A percentile compares a stretch with the other conserved stretches of the same genome.
Conservation (phyloP, 768 basidiomycete species). For the Lentinula boryana region DNA sequence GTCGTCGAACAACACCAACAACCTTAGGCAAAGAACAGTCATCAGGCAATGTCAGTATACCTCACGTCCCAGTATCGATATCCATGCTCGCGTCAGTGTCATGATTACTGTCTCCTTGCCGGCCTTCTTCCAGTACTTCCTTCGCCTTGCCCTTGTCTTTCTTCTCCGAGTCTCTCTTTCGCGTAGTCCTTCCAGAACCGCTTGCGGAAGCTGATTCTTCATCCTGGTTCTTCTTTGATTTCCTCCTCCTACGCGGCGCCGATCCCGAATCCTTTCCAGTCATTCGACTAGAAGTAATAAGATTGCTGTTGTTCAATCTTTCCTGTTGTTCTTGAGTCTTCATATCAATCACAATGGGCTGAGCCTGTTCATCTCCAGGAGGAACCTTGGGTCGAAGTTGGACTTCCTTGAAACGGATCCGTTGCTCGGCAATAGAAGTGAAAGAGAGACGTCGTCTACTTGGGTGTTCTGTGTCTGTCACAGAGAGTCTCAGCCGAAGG, state of each 20-base stretch:
- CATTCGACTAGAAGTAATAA: neutral
- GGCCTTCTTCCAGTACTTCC: neutral
- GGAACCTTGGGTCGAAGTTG: slow-evolving; percentile 14
- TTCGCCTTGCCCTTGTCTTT: slow-evolving; percentile 5
- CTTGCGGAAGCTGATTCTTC: neutral
- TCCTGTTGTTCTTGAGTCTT: neutral
- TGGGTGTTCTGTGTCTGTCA: slow-evolving; percentile 37
- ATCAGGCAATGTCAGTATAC: too few species aligned
- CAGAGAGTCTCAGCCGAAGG: neutral
- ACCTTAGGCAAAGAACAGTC: too few species aligned
- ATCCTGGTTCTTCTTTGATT: neutral
- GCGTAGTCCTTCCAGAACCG: neutral
- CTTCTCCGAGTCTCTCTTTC: neutral
- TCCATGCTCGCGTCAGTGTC: neutral
- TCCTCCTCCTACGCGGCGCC: neutral
- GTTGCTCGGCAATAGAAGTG: slow-evolving; percentile 57
- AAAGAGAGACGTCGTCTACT: slow-evolving; percentile 47
- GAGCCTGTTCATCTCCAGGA: neutral
- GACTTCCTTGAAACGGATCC: slow-evolving; percentile 52
- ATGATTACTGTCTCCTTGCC: neutral
- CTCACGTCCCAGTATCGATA: neutral
- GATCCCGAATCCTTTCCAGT: slow-evolving; percentile 1
- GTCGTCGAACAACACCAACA: too few species aligned
- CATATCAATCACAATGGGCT: neutral
- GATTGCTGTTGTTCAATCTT: neutral